A percentile compares a stretch with the other conserved stretches of the same genome.
Evolutionary conservation across 2,329 filamentous ascomycete species (phyloP).

Genomic region (Hansfordia pulvinata): DNA sequence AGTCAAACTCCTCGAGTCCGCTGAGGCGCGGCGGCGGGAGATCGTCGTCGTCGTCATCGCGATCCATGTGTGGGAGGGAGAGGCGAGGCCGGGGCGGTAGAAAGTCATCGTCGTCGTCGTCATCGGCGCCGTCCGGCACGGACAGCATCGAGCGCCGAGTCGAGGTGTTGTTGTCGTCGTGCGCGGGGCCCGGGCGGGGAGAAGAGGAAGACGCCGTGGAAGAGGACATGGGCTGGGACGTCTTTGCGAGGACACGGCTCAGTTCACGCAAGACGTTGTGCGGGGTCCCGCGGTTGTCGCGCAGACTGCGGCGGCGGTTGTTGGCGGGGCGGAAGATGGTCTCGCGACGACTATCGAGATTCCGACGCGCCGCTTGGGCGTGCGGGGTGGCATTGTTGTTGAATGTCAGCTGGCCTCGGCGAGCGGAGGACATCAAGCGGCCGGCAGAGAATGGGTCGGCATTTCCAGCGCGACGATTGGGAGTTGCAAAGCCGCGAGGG

Average conservation of each 20-base stretch:
- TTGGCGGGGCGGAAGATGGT: conserved; percentile 47
- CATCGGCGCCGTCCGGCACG: conserved; percentile 21
- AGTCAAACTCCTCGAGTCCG: conserved; percentile 43
- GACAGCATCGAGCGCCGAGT: conserved; percentile 10
- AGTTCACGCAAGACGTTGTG: conserved; percentile 29
- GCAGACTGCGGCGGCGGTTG: conserved; percentile 41
- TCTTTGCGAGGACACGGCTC: conserved; percentile 37
- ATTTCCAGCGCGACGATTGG: conserved; percentile 16
- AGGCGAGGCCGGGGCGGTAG: conserved; percentile 37
- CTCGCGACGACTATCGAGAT: conserved; percentile 43
- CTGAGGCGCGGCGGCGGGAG: conserved; percentile 37
- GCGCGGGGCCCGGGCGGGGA: conserved; percentile 9
- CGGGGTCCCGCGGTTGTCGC: conserved; percentile 29
- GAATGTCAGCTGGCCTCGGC: conserved; percentile 25
- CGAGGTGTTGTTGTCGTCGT: conserved; percentile 5
- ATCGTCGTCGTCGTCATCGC: conserved; percentile 32
- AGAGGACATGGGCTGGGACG: conserved; percentile 26
- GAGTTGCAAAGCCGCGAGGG: conserved; percentile 14
- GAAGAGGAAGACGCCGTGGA: conserved; percentile 32
- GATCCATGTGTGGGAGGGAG: conserved; percentile 37
- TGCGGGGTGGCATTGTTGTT: conserved; percentile 51
- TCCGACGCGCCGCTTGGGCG: conserved; percentile 43
- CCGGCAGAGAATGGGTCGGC: conserved; percentile 27
- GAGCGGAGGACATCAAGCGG: conserved; percentile 31
- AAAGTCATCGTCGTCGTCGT: conserved; percentile 37